Evolutionary conservation across 345 rosid species (phyloP).

Genomic region (Dovyalis caffra): DNA sequence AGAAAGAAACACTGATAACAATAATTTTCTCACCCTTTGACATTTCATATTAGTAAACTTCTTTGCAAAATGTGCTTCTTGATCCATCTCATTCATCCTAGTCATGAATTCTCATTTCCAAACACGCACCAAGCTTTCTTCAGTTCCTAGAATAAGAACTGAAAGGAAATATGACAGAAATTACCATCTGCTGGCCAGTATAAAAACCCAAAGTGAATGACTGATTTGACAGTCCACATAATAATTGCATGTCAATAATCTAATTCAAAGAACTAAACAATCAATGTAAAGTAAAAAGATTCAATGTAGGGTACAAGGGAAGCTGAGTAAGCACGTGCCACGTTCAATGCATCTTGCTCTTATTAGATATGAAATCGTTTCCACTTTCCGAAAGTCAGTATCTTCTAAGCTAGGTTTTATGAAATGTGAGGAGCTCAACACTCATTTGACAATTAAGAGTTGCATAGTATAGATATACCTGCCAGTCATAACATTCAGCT

Average conservation of each 20-base stretch:
- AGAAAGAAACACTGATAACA: background rate
- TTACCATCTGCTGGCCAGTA: background rate
- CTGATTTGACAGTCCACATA: background rate
- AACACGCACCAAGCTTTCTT: background rate
- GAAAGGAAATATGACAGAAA: background rate
- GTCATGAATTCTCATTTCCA: constrained; percentile 14
- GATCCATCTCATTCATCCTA: constrained; percentile 40
- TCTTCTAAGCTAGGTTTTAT: background rate
- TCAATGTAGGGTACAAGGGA: background rate
- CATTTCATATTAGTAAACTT: constrained; percentile 33
- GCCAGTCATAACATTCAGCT: background rate
- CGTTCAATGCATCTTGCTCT: background rate
- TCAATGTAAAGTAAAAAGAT: background rate
- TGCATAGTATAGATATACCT: background rate
- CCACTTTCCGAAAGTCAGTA: background rate
- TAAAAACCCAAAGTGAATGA: background rate
- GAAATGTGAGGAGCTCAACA: background rate
- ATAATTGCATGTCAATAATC: background rate
- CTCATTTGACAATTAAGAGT: background rate
- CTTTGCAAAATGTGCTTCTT: constrained; percentile 21
- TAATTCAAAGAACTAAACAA: background rate
- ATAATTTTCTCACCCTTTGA: constrained; percentile 35
- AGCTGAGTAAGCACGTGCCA: background rate
- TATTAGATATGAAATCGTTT: background rate
- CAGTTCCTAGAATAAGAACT: background rate